Base-by-base conservation (phyloP, 768 basidiomycete genomes). In the Lactarius quietus region DNA sequence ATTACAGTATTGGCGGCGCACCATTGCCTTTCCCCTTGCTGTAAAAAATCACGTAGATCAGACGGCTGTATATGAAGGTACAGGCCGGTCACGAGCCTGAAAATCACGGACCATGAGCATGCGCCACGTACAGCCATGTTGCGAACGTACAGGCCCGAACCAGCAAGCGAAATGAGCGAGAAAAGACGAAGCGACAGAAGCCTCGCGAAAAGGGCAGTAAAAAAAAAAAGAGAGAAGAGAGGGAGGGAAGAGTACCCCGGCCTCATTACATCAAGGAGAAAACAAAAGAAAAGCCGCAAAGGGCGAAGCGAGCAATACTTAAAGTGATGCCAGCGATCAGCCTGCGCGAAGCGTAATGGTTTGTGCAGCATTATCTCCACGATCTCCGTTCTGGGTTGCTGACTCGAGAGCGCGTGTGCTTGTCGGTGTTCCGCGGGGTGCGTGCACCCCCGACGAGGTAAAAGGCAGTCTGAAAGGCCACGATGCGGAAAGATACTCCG, bases 291-390 rank as follows among this genome's bases (percentile, higher is more conserved):
- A 51, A 14, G 4, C 48, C 48, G 10, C 48, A 26, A 51, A 51
- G 48, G 48, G 48, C 48, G 48, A 26, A 51, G 23, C 1, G 14
- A 51, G 48, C 48, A 26, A 51, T 51, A 51, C n/a, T 51, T 51
- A 26, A 51, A 51, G 48, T 51, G 26, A 51, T 26, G 6, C 3
- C 26, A 2, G 48, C 26, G 48, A 51, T 51, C 48, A 51, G 48
- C 23, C 48, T 26, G 23, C 14, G 48, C 48, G 48, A 51, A 51
- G 48, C 45, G 6, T 1, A 14, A 26, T 23, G 26, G 48, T 51
- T 53, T 28, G 36, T 38, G 29, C 26, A 39, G 51, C 36, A 23
- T 61, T 61, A 61, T 53, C 59, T 52, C 51, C 59, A 61, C 8
- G 51, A 53, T 35, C 48, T 51, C 26, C 48, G 23, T 51, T 33